Percentiles rank a stretch among this genome's conserved stretches.
These are phyloP conservation scores for Sphaerulina vaccinii DNA, from an alignment of 2,329 filamentous ascomycete genomes.

Conservation along the genomic window DNA sequence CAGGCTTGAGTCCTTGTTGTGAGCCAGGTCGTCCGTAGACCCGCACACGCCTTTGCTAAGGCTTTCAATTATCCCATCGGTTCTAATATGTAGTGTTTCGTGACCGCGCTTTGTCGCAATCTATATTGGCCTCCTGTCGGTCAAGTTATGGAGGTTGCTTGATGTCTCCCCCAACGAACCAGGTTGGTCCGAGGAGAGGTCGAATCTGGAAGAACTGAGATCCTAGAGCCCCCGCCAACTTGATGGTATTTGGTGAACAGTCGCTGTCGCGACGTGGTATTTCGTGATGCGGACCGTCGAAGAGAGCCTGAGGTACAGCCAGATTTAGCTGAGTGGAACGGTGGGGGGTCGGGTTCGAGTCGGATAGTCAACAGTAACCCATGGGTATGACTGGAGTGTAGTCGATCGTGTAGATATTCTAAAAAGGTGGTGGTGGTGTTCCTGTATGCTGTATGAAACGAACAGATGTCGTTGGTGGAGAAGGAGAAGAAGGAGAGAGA, in stretches of 20 bases:
- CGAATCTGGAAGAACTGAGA: constrained; percentile 71
- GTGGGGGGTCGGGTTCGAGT: constrained; percentile 6
- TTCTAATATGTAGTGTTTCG: constrained; percentile 13
- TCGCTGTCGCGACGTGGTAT: constrained; percentile 31
- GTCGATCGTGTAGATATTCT: background rate
- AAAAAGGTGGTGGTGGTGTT: constrained; percentile 4
- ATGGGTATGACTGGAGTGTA: constrained; percentile 14
- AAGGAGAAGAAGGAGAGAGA: constrained; percentile 13
- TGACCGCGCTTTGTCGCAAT: constrained; percentile 15
- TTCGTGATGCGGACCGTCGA: constrained; percentile 10
- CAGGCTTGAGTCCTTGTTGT: constrained; percentile 9
- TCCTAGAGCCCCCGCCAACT: constrained; percentile 85
- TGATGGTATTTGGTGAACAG: constrained; percentile 62
- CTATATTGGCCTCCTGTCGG: constrained; percentile 31
- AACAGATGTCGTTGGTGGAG: constrained; percentile 21
- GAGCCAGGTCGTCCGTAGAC: constrained; percentile 12
- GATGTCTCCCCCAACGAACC: constrained; percentile 90
- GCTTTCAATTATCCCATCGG: constrained; percentile 35
- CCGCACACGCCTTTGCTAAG: constrained; percentile 18
- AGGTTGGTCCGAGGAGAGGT: constrained; percentile 89
- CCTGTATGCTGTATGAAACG: constrained; percentile 9
- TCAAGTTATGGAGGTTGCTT: constrained; percentile 95
- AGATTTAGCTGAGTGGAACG: constrained; percentile 17
- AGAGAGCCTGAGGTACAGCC: constrained; percentile 26
- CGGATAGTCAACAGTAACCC: constrained; percentile 27